Conservation (phyloP, 179 eudicot species). For the Beta lomatogona region DNA sequence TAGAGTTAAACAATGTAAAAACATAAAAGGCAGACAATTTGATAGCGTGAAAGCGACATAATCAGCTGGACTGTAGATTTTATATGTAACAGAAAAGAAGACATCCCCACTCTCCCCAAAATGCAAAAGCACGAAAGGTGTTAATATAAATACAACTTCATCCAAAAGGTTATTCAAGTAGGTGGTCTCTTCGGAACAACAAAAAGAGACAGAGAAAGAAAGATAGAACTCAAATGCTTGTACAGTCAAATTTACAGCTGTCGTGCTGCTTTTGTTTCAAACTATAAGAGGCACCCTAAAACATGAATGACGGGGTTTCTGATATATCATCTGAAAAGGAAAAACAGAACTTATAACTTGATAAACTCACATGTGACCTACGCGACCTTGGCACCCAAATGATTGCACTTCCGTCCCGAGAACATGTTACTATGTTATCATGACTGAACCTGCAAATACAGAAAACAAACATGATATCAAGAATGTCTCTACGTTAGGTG, state of each 20-base stretch:
- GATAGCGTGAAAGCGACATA: neutral
- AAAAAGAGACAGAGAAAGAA: neutral
- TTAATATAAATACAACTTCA: neutral
- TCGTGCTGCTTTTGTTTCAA: neutral
- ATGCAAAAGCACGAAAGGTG: no score
- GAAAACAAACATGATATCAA: neutral
- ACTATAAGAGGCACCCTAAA: neutral
- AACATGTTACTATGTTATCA: conserved; percentile 97
- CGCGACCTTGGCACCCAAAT: conserved; percentile 95
- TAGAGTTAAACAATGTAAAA: conserved; percentile 1
- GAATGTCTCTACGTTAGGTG: neutral
- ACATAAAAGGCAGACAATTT: neutral
- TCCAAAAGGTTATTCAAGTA: neutral
- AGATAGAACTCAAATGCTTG: neutral
- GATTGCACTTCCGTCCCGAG: conserved; percentile 98
- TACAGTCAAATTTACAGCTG: neutral
- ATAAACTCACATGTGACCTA: conserved; percentile 81
- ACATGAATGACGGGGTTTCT: neutral
- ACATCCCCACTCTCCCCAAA: no score
- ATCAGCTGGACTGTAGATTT: no score
- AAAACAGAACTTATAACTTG: conserved; percentile 7
- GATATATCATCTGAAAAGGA: neutral
- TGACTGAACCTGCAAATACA: conserved; percentile 69
- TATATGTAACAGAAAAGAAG: no score
- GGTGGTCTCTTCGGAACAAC: neutral